Evolutionary conservation across 2,329 filamentous ascomycete genomes (phyloP).

Genomic region (Dactylellina parvicollis): DNA sequence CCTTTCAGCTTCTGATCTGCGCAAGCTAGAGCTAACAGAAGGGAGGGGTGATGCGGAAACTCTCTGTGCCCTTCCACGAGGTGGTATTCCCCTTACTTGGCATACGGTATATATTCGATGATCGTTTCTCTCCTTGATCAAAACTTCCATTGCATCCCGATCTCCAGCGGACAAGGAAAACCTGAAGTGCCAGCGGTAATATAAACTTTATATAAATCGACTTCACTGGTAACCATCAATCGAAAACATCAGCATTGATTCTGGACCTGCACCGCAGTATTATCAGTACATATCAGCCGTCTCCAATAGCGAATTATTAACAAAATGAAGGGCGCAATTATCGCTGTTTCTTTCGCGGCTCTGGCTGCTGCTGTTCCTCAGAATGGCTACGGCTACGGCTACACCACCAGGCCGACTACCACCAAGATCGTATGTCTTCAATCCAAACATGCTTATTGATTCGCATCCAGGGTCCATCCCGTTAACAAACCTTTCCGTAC

Average conservation of each 20-base stretch:
- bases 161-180: slow-evolving; percentile 18
- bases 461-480: neutral
- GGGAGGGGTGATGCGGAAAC: neutral
- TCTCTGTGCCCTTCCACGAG: slow-evolving; percentile 17
- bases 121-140: slow-evolving; percentile 35
- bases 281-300: slow-evolving; percentile 4
- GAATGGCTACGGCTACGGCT: slow-evolving; percentile 17
- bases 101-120: slow-evolving; percentile 48
- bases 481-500: neutral
- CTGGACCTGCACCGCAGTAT: neutral
- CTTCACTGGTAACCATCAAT: neutral
- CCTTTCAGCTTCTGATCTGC: slow-evolving; percentile 33
- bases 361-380: slow-evolving; percentile 33
- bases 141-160: slow-evolving; percentile 13
- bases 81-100: slow-evolving; percentile 51
- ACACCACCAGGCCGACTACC: neutral
- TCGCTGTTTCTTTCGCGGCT: slow-evolving; percentile 32
- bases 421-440: slow-evolving; percentile 20
- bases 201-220: slow-evolving; percentile 23
- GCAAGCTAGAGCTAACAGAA: slow-evolving; percentile 8
- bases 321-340: slow-evolving; percentile 35
- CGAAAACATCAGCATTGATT: slow-evolving; percentile 8
- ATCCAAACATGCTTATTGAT: neutral
- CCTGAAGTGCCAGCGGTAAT: slow-evolving; percentile 2
- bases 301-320: neutral